A percentile compares a stretch with the other conserved stretches of the same genome.
Evolutionary conservation across 2,329 filamentous ascomycete species (phyloP).

Genomic region (Neofusicoccum sp.): DNA sequence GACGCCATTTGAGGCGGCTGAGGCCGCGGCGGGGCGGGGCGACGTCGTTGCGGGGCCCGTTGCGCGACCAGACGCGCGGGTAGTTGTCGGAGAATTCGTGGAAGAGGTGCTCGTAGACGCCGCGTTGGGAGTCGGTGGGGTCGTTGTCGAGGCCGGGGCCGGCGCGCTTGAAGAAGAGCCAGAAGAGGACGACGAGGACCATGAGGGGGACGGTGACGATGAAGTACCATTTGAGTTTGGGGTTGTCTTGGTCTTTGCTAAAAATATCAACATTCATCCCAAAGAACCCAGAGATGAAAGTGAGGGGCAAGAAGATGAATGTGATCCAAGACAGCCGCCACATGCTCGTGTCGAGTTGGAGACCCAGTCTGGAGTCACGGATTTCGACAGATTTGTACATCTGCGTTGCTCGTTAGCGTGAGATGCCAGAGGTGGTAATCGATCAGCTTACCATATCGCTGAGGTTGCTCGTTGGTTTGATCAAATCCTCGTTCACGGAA

Average conservation of each 20-base stretch:
- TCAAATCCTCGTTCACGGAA: conserved; percentile 50
- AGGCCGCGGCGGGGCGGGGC: conserved; percentile 41
- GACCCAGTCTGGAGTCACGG: conserved; percentile 49
- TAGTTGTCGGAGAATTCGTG: conserved; percentile 46
- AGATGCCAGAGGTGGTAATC: background rate
- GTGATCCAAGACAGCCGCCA: conserved; percentile 65
- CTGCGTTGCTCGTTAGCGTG: conserved; percentile 16
- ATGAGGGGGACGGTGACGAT: conserved; percentile 47
- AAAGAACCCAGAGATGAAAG: conserved; percentile 50
- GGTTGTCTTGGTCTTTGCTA: conserved; percentile 29
- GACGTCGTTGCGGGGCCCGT: conserved; percentile 44
- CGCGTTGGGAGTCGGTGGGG: conserved; percentile 47
- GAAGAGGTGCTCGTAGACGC: conserved; percentile 53
- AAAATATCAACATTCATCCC: conserved; percentile 55
- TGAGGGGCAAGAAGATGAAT: conserved; percentile 68
- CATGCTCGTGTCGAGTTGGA: conserved; percentile 51
- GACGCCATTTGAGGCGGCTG: conserved; percentile 47
- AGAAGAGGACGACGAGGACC: conserved; percentile 44
- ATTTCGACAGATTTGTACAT: conserved; percentile 56
- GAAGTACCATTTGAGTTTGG: conserved; percentile 52
- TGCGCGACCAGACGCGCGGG: conserved; percentile 49
- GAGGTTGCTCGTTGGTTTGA: conserved; percentile 50
- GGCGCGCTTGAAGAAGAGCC: conserved; percentile 48
- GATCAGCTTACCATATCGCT: conserved; percentile 34
- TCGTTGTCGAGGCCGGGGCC: conserved; percentile 22